Base-by-base conservation (phyloP, 805 yeast genomes). In the Zygosaccharomyces pseudorouxii region DNA sequence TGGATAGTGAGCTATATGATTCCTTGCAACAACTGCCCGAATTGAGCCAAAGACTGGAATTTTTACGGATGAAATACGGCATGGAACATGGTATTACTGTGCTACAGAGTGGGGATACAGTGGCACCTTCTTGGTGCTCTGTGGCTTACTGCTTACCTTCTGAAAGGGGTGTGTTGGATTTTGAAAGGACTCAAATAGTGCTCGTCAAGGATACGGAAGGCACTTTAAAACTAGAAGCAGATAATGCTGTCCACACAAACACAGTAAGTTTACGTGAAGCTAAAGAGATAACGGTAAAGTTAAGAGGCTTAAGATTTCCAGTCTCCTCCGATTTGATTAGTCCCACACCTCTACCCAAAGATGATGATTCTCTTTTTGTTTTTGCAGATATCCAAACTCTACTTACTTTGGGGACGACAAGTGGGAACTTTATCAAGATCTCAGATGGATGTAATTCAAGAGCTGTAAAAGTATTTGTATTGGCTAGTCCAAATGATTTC, bases 351-450 rank as follows among this genome's bases (percentile, higher is more conserved):
- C 19, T 48, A 2, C 14, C 25, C 3, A 11, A 30, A 8, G 59
- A 58, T 9, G 70, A 66, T 49, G 62, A 60, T n/a, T 53, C 65
- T 6, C 47, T 60, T 4, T 56, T 54, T 50, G 67, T 56, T 3
- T 64, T 64, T 47, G 58, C 64, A 2, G 48, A 51, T 31, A 37
- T 52, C 11, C 37, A 51, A 4, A 48, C 55, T 1, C 50, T 66
- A 25, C 22, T 50, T 4, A 22, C 39, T 3, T 36, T 63, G 10
- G 63, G 62, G 10, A 45, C 61, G 3, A 41, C 56, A 1, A 59
- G 66, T 49, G 68, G 68, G 2, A 45, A 56, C 1, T 51, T 38
- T 20, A 51, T 64, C 1, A 44, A 39, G 22, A n/a, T 64, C 4
- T 27, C 47, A 4, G 27, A 41, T 31, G 43, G 38, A 3, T 43